Percentiles rank a stretch among this genome's conserved stretches.
Evolutionary conservation across 257 asterid genomes (phyloP).

Genomic region (Solanum corneliomulleri): DNA sequence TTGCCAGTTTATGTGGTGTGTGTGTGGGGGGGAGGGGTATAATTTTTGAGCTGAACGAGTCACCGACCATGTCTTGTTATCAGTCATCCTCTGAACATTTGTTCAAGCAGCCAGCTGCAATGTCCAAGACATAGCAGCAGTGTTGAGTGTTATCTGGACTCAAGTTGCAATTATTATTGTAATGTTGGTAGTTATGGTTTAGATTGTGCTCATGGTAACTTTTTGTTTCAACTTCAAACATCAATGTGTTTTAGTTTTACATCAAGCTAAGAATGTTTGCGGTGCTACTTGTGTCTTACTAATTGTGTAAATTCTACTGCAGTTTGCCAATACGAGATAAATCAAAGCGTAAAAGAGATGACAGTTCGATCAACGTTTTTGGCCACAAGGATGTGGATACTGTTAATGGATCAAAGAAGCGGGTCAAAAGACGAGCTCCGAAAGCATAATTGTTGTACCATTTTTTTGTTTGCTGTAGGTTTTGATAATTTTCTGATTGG

Average conservation of each 20-base stretch:
- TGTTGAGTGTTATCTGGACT: not conserved
- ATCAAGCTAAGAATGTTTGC: not conserved
- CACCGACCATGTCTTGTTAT: not conserved
- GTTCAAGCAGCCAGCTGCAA: not conserved
- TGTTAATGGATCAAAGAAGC: not conserved
- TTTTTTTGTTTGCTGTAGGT: not conserved
- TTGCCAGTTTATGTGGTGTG: not conserved
- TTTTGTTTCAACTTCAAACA: not conserved
- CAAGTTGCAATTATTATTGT: not conserved
- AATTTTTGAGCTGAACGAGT: not conserved
- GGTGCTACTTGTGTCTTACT: not conserved
- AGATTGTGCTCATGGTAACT: not conserved
- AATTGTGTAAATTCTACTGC: constrained; percentile 2
- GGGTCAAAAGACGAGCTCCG: not conserved
- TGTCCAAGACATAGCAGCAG: not conserved
- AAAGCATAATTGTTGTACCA: not conserved
- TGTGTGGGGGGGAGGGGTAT: not conserved
- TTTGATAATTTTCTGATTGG: not conserved
- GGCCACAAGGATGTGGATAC: not conserved
- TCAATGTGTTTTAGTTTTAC: not conserved
- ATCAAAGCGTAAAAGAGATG: constrained; percentile 21
- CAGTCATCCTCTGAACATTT: not conserved
- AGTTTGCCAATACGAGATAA: constrained; percentile 26
- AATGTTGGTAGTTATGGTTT: not conserved
- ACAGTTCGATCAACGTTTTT: constrained; percentile 4